These are phyloP conservation scores for Rhododendron mucronatum DNA, from an alignment of 148 eudicot genomes.

Conservation along the genomic window DNA sequence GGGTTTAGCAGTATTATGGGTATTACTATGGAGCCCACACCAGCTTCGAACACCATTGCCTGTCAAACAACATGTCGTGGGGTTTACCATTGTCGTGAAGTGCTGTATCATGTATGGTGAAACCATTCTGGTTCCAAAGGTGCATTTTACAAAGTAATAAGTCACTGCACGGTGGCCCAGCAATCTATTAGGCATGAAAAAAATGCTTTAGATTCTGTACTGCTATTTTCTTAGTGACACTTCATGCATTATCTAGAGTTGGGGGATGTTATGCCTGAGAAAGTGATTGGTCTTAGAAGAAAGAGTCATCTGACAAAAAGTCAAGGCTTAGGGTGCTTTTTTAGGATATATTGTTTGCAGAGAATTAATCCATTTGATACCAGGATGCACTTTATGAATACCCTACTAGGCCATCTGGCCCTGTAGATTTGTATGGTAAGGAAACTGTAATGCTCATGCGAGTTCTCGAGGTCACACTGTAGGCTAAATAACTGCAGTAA, in stretches of 20 bases:
- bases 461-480: neutral
- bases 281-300: conserved; percentile 1
- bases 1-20: neutral
- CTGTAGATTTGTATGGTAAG: neutral
- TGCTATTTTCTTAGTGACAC: neutral
- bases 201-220: neutral
- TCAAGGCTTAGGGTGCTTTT: neutral
- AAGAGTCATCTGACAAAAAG: neutral
- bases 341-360: neutral
- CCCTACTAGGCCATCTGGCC: neutral
- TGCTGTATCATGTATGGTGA: neutral
- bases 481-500: neutral
- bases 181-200: neutral
- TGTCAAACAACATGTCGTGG: neutral
- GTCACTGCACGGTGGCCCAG: neutral
- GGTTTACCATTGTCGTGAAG: too few species aligned
- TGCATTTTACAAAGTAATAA: neutral
- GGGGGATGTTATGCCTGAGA: neutral
- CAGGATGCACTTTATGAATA: neutral
- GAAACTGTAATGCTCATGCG: neutral
- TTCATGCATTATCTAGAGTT: neutral
- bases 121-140: neutral
- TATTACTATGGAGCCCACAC: neutral
- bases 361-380: neutral
- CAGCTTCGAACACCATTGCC: neutral